Base-by-base conservation (phyloP, 108 stramenopile species). In the Cyclotella kingstonii region DNA sequence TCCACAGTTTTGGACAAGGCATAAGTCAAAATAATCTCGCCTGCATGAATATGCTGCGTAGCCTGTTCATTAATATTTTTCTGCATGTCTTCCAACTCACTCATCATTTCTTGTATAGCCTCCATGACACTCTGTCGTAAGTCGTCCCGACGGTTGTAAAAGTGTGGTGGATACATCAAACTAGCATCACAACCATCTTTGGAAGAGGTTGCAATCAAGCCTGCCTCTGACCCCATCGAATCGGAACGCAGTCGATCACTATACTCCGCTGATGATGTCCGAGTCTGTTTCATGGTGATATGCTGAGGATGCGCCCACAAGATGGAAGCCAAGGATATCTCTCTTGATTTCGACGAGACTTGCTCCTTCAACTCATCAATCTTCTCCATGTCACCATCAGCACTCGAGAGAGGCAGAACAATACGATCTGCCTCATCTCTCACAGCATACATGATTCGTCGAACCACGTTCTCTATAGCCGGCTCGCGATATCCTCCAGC, bases 21-120 rank as follows among this genome's bases (percentile, higher is more conserved):
- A 63, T 95, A 93, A 0, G 95, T 93, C 35, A 97, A 46, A 36
- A 98, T 88, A 31, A 94, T 78, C 84, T 97, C 94, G 41, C 95
- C 93, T 17, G 93, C 87, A 71, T 98, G 98, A 53, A 98, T 96
- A 64, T 96, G 93, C 30, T 88, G 87, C 42, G 68, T 77, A 2
- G 94, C 91, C 62, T 93, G 92, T 31, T 89, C 89, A 61, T 89
- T 84, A 70, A 94, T 93, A 36, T 84, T 89, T 54, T 88, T 86
- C 60, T 91, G 81, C 50, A 89, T 49, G 75, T 91, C 89, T 66
- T 94, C 90, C 43, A 96, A 59, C 45, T 97, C 96, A 15, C 73
- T 63, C 49, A 82, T 75, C 48, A 94, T 84, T 68, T 97, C 96
- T 38, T 85, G 76, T 52, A 95, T 91, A 12, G 84, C 92, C 60